Evolutionary conservation across 2,329 filamentous ascomycete genomes (phyloP), one percentile per base, ranked within the genome.

Genomic region (Onygena corvina): DNA sequence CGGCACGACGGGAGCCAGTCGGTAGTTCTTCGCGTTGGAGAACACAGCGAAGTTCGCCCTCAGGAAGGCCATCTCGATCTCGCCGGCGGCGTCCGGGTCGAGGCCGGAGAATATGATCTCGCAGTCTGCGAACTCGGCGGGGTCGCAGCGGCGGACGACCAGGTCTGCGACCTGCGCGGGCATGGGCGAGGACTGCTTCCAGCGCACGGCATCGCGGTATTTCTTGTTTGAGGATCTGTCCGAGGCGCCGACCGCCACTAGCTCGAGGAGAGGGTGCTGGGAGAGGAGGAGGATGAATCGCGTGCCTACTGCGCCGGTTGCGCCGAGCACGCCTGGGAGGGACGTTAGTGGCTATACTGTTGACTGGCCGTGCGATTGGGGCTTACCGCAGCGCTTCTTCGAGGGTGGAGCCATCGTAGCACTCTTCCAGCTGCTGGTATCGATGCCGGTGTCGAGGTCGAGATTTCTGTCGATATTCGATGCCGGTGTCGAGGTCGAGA

Each of bases 21-120:
- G 84, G 76, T 94, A 87, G 77, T 95, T 96, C 71, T 95, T 95
- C 47, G 92, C 89, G 68, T 96, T 98, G 60, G 88, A 94, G 74
- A 98, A 96, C 65, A 95, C 84, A 60, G 86, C 81, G 47, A 95
- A 80, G 62, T 94, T 82, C 53, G 87, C 83, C 63, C 83, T 84
- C 61, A 94, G 76, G 67, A 96, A 96, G 58, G 85, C 85, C 77
- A 86, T 86, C 68, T 96, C 89, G 63, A 94, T 84, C 21, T 94
- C 85, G 47, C 88, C 88, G 33, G 92, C 92, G 50, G 95, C 84
- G 70, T 94, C 87, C 55, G 86, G 83, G 71, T 96, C 90, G 54
- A 96, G 74, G 2, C 92, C 92, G 54, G 84, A 90, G 68, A 96
- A 96, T 53, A 96, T 80, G 56, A 98, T 73, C 59, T 96, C 90